Evolutionary conservation across 1,139 yeast species (phyloP).

Genomic region (Taiozyma sp.): DNA sequence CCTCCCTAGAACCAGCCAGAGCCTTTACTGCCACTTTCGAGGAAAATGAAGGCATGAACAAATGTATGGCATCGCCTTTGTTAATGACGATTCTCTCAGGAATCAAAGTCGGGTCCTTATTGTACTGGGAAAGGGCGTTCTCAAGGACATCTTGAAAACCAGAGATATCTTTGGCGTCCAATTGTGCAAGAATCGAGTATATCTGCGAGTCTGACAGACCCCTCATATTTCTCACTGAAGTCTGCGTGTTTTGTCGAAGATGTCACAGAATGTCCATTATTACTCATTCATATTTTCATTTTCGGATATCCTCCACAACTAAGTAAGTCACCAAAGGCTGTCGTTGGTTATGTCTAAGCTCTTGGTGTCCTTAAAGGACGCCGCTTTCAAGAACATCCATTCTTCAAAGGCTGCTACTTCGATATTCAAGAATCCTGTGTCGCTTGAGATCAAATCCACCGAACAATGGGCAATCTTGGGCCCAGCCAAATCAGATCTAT

Average conservation of each 20-base stretch:
- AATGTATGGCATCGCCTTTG: constrained; percentile 38
- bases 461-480: constrained; percentile 53
- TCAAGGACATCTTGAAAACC: constrained; percentile 24
- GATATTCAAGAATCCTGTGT: constrained; percentile 18
- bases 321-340: not conserved
- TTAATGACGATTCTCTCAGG: constrained; percentile 36
- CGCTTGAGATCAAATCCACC: constrained; percentile 27
- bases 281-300: too few relatives aligned
- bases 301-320: too few relatives aligned
- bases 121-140: constrained; percentile 25
- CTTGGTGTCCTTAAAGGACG: constrained; percentile 16
- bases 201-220: constrained; percentile 25
- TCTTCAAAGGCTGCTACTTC: constrained; percentile 4
- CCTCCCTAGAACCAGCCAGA: constrained; percentile 47
- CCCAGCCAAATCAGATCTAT: constrained; percentile 37
- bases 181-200: constrained; percentile 12
- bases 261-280: too few relatives aligned
- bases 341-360: constrained; percentile 2
- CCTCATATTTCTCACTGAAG: not conserved
- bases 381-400: constrained; percentile 13
- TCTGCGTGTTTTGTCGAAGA: not conserved
- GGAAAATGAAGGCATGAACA: constrained; percentile 61
- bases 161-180: constrained; percentile 13
- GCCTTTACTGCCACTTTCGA: constrained; percentile 38
- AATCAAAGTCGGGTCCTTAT: constrained; percentile 28